Percentiles rank a stretch among this genome's conserved stretches.
These are phyloP conservation scores for Psilocybe subaeruginosa DNA, from an alignment of 768 basidiomycete species.

Conservation along the genomic window DNA sequence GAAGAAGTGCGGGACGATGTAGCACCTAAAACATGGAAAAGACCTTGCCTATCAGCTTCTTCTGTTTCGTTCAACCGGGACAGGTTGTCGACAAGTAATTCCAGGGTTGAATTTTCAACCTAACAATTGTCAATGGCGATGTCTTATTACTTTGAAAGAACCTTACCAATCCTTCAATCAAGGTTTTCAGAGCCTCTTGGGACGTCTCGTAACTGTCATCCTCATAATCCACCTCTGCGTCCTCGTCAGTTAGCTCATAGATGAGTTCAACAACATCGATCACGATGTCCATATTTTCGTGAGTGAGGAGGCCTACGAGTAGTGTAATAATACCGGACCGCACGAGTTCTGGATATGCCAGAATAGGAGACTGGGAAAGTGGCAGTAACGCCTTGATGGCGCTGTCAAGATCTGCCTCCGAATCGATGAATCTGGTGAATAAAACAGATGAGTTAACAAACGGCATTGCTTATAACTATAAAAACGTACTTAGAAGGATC, in stretches of 20 bases:
- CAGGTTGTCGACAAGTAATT: constrained; percentile 89
- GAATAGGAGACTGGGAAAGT: constrained; percentile 78
- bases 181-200: constrained; percentile 70
- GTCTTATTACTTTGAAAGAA: not conserved
- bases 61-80: constrained; percentile 87
- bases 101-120: constrained; percentile 84
- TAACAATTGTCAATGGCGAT: constrained; percentile 31
- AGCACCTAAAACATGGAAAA: constrained; percentile 90
- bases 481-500: constrained; percentile 82
- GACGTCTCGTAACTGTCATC: constrained; percentile 59
- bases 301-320: constrained; percentile 85
- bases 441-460: constrained; percentile 4
- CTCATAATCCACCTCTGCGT: constrained; percentile 82
- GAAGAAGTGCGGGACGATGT: not conserved
- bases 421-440: constrained; percentile 88
- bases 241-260: constrained; percentile 95
- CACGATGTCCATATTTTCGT: constrained; percentile 98
- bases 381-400: constrained; percentile 89
- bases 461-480: not conserved
- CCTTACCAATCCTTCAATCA: constrained; percentile 79
- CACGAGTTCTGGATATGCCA: constrained; percentile 91
- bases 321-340: constrained; percentile 69
- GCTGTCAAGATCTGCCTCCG: constrained; percentile 91
- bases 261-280: constrained; percentile 93
- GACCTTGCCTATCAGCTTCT: constrained; percentile 88